Evolutionary conservation across 768 basidiomycete species (phyloP).

Genomic region (Fibroporia radiculosa): DNA sequence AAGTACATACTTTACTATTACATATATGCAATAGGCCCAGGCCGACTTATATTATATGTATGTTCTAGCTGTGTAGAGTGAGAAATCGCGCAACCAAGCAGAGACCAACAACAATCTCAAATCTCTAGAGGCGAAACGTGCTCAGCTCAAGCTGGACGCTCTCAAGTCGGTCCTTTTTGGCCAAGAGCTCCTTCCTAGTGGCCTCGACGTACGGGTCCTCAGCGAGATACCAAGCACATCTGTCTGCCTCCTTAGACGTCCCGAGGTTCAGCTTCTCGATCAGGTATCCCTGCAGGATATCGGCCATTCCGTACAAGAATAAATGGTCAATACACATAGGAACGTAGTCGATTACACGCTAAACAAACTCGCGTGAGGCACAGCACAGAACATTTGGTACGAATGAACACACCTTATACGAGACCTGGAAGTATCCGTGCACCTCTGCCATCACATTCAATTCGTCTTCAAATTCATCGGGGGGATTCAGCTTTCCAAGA

Average conservation of each 20-base stretch:
- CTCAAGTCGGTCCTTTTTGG: constrained; percentile 17
- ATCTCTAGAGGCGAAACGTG: constrained; percentile 12
- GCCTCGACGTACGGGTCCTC: constrained; percentile 22
- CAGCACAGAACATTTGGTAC: constrained; percentile 2
- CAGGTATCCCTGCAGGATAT: constrained; percentile 16
- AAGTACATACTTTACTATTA: too few species aligned
- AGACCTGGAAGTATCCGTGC: constrained; percentile 69
- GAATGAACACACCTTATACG: constrained; percentile 8
- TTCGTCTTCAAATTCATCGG: constrained; percentile 47
- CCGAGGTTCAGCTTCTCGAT: constrained; percentile 20
- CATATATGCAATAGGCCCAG: too few species aligned
- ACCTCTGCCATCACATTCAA: constrained; percentile 64
- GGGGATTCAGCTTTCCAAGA: constrained; percentile 14
- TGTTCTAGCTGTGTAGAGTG: too few species aligned
- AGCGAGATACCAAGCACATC: constrained; percentile 19
- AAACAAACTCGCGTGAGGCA: constrained; percentile 20
- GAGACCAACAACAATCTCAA: too few species aligned
- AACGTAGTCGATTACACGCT: constrained; percentile 37
- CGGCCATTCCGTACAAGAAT: constrained; percentile 30
- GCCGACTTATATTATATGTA: too few species aligned
- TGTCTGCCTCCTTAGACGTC: constrained; percentile 8
- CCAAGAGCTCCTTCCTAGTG: constrained; percentile 17
- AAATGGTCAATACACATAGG: constrained; percentile 38
- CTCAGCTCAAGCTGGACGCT: constrained; percentile 16
- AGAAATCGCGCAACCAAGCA: too few species aligned